Evolutionary conservation across 768 basidiomycete species (phyloP).

Genomic region (Trichaptum fuscoviolaceum): DNA sequence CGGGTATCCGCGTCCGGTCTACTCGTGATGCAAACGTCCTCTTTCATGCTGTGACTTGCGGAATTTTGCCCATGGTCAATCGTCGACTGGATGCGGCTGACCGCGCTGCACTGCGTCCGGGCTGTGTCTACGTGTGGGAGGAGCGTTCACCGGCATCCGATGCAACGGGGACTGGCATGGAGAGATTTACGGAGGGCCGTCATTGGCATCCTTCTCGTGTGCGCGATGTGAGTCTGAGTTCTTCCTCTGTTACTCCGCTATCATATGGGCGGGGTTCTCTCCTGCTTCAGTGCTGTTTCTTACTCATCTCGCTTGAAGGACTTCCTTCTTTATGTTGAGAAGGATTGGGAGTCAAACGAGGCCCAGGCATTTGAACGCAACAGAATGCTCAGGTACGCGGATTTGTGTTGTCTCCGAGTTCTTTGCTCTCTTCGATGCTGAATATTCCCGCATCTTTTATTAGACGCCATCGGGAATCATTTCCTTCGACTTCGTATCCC

Average conservation of each 20-base stretch:
- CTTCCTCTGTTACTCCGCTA: slow-evolving; percentile 2
- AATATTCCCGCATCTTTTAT: slow-evolving; percentile 3
- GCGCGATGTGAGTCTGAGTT: slow-evolving; percentile 18
- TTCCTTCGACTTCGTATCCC: background rate
- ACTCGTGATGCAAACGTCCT: slow-evolving; percentile 32
- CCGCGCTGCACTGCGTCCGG: slow-evolving; percentile 27
- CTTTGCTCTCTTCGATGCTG: background rate
- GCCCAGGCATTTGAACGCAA: background rate
- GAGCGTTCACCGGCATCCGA: slow-evolving; percentile 30
- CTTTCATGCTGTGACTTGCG: slow-evolving; percentile 31
- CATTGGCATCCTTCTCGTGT: slow-evolving; percentile 28
- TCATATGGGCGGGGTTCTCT: background rate
- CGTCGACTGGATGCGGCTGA: slow-evolving; percentile 37
- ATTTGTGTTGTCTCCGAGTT: background rate
- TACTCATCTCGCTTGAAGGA: slow-evolving; percentile 19
- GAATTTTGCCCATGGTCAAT: slow-evolving; percentile 29
- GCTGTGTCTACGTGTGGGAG: slow-evolving; percentile 36
- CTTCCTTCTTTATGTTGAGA: slow-evolving; percentile 37
- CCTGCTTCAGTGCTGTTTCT: slow-evolving; percentile 13
- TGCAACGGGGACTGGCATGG: slow-evolving; percentile 29
- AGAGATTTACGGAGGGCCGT: slow-evolving; percentile 32
- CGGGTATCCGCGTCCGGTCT: slow-evolving; percentile 29
- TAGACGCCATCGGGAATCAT: slow-evolving; percentile 1
- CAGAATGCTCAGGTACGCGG: background rate
- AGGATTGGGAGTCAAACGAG: slow-evolving; percentile 23